Conservation (phyloP, 257 asterid genomes). For the Echium plantagineum region DNA sequence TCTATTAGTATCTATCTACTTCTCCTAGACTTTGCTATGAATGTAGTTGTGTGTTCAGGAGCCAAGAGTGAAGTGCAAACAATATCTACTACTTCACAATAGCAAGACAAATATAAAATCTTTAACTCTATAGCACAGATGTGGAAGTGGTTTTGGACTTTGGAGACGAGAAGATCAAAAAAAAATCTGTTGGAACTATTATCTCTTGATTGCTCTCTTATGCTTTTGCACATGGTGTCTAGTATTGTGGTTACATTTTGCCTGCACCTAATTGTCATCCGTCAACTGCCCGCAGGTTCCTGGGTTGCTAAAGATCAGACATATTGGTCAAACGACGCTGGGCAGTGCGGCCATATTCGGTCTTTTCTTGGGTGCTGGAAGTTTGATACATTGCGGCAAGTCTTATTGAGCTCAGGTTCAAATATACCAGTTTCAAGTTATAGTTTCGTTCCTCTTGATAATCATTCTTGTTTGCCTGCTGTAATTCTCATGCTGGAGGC, state of each 20-base stretch:
- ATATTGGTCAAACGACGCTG: conserved; percentile 69
- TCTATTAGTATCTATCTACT: no score
- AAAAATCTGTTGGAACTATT: no score
- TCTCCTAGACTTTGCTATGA: no score
- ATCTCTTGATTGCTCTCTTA: neutral
- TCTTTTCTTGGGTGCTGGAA: conserved; percentile 85
- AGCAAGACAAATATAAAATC: no score
- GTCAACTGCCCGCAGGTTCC: conserved; percentile 59
- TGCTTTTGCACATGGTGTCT: neutral
- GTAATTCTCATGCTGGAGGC: neutral
- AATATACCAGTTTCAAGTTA: no score
- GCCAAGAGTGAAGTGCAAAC: no score
- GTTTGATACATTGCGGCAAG: conserved; percentile 82
- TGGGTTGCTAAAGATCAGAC: conserved; percentile 60
- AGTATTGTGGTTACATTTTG: neutral
- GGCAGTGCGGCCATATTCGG: conserved; percentile 89
- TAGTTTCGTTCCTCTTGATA: no score
- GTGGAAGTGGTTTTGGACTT: no score
- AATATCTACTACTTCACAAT: no score
- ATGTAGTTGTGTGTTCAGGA: no score
- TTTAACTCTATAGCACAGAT: no score
- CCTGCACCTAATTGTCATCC: neutral
- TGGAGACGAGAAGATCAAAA: no score
- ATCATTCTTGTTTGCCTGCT: neutral
- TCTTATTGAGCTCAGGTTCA: conserved; percentile 27